These are phyloP conservation scores for Dactylonectria macrodidyma DNA, from an alignment of 2,329 filamentous ascomycete genomes.

Conservation along the genomic window DNA sequence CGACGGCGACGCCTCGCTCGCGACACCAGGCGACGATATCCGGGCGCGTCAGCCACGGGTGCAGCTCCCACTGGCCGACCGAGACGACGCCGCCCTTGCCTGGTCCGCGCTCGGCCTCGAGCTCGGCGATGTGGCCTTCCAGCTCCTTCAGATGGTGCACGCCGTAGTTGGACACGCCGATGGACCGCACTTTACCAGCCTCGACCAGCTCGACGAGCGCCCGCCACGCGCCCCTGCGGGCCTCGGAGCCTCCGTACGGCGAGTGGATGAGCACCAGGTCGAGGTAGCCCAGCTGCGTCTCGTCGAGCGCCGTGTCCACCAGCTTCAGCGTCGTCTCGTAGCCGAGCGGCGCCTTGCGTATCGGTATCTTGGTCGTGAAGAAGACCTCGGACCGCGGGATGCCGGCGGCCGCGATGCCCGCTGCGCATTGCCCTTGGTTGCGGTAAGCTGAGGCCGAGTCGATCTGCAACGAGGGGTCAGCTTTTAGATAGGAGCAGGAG, in stretches of 20 bases:
- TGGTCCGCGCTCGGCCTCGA: constrained; percentile 71
- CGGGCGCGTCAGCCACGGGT: constrained; percentile 86
- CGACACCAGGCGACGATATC: constrained; percentile 87
- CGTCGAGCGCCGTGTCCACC: constrained; percentile 74
- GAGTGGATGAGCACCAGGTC: constrained; percentile 77
- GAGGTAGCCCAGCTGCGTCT: constrained; percentile 76
- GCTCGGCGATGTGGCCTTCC: constrained; percentile 71
- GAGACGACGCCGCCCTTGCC: constrained; percentile 81
- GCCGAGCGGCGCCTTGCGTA: constrained; percentile 54
- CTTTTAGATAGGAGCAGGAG: not conserved
- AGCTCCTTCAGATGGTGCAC: constrained; percentile 75
- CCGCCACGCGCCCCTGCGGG: constrained; percentile 72
- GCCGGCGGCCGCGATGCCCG: constrained; percentile 58
- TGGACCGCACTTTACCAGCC: constrained; percentile 72
- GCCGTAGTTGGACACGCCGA: constrained; percentile 77
- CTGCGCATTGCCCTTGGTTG: constrained; percentile 66
- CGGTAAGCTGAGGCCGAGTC: constrained; percentile 68
- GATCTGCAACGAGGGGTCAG: constrained; percentile 53
- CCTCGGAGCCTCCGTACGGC: constrained; percentile 70
- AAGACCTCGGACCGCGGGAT: constrained; percentile 65
- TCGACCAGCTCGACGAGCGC: constrained; percentile 76
- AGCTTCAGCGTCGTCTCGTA: constrained; percentile 77
- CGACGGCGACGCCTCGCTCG: constrained; percentile 72
- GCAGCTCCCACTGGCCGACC: constrained; percentile 91
- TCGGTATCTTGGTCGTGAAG: constrained; percentile 71